Evolutionary conservation across 345 rosid species (phyloP).

Genomic region (Schrenkiella parvula): DNA sequence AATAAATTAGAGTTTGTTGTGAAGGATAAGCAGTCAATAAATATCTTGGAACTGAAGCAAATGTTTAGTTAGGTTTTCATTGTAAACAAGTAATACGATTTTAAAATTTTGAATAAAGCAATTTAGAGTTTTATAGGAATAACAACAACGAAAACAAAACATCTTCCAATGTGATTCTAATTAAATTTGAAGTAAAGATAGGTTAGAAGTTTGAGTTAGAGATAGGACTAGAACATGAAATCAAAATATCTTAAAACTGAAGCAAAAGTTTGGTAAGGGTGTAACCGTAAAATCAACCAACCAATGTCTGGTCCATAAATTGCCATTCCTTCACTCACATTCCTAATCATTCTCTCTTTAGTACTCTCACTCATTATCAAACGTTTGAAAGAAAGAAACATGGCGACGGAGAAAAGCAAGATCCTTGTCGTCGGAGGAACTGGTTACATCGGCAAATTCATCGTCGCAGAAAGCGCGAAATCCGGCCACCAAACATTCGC

Average conservation of each 20-base stretch:
- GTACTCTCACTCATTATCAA: background rate
- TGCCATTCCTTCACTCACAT: background rate
- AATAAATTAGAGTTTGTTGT: background rate
- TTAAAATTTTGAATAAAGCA: background rate
- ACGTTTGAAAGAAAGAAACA: background rate
- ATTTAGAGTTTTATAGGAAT: background rate
- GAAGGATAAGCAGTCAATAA: background rate
- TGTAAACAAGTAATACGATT: background rate
- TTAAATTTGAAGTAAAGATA: background rate
- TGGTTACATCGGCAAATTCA: constrained; percentile 69
- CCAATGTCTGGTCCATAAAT: constrained; percentile 3
- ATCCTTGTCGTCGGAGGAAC: constrained; percentile 68
- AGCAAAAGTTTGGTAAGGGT: constrained; percentile 4
- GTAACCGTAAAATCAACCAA: background rate
- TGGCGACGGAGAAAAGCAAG: constrained; percentile 53
- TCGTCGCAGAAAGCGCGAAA: constrained; percentile 55
- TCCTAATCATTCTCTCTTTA: constrained; percentile 1
- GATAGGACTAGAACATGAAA: background rate
- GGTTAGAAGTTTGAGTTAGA: background rate
- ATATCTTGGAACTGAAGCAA: background rate
- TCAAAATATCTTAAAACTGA: background rate
- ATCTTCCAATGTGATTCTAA: background rate
- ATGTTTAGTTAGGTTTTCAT: background rate
- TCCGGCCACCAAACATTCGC: constrained; percentile 61
- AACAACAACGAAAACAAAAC: background rate